Percentiles rank a stretch among this genome's conserved stretches.
phyloP scores from a whole-genome alignment of 2,329 filamentous ascomycete genomes.

The Scedosporium aurantiacum region DNA sequence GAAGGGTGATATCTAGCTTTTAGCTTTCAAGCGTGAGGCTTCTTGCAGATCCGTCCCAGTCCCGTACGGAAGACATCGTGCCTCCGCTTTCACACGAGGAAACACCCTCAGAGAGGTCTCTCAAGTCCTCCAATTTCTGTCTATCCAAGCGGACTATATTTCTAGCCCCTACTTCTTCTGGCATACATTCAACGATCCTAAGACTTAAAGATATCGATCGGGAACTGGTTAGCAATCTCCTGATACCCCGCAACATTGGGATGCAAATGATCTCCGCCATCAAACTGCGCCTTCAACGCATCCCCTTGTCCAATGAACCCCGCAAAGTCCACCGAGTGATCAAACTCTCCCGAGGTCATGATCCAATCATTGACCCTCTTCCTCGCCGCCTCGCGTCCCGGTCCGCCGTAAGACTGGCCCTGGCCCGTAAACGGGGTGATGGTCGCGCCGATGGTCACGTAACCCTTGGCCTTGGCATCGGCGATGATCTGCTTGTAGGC shows the following conservation, averaged over 20 bases:
- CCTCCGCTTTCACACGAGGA: too few species aligned
- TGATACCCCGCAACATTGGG: conserved; percentile 49
- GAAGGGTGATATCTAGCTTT: too few species aligned
- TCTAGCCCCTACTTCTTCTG: neutral
- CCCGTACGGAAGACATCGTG: too few species aligned
- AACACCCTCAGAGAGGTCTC: too few species aligned
- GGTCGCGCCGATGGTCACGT: conserved; percentile 51
- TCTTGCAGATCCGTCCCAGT: too few species aligned
- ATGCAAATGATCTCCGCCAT: conserved; percentile 56
- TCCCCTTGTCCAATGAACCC: conserved; percentile 38
- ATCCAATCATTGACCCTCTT: conserved; percentile 52
- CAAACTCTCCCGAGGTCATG: conserved; percentile 41
- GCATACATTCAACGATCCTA: neutral
- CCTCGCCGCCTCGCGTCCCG: conserved; percentile 43
- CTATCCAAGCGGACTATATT: neutral
- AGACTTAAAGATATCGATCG: conserved; percentile 39
- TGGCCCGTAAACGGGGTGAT: conserved; percentile 51
- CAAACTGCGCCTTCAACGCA: conserved; percentile 36
- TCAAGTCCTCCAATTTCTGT: neutral
- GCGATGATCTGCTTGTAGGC: conserved; percentile 47
- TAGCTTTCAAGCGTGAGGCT: too few species aligned
- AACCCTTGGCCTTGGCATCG: conserved; percentile 40
- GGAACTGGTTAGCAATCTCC: conserved; percentile 46
- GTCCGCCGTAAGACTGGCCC: conserved; percentile 42
- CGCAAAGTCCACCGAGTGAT: conserved; percentile 53